phyloP scores from a whole-genome alignment of 345 rosid species.

The Citrus cavaleriei region DNA sequence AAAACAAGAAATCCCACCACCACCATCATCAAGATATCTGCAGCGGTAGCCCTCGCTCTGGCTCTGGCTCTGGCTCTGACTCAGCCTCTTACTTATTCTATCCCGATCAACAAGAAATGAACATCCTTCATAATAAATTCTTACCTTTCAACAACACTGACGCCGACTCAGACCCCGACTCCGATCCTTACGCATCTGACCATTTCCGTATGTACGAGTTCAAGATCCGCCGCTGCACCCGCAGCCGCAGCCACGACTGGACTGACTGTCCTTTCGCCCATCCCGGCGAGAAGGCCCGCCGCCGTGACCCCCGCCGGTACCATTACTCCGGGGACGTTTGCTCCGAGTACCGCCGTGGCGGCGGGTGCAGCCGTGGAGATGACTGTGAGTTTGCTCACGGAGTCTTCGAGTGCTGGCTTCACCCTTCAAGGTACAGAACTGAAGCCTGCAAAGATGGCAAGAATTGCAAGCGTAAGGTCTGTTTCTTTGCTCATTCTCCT shows the following conservation, averaged over 20 bases:
- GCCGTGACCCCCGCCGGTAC: conserved; percentile 70
- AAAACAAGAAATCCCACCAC: conserved; percentile 6
- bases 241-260: conserved; percentile 97
- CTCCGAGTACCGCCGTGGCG: conserved; percentile 62
- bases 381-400: conserved; percentile 66
- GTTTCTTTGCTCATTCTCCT: conserved; percentile 73
- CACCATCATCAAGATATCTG: background rate
- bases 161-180: conserved; percentile 33
- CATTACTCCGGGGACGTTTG: conserved; percentile 70
- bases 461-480: conserved; percentile 62
- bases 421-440: conserved; percentile 61
- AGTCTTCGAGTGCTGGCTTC: conserved; percentile 82
- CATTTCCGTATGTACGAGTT: conserved; percentile 92
- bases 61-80: no score
- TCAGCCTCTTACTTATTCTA: background rate
- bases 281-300: conserved; percentile 82
- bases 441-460: conserved; percentile 76
- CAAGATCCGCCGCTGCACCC: conserved; percentile 83
- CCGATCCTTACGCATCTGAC: conserved; percentile 68
- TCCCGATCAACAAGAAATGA: conserved; percentile 6
- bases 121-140: conserved; percentile 24
- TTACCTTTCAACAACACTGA: conserved; percentile 34
- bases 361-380: conserved; percentile 63
- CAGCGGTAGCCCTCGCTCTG: background rate
- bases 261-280: conserved; percentile 94